Percentiles rank a stretch among this genome's conserved stretches.
Evolutionary conservation across 192 early-diverging fungal genomes (phyloP).

Genomic region (Coemansia sp.): DNA sequence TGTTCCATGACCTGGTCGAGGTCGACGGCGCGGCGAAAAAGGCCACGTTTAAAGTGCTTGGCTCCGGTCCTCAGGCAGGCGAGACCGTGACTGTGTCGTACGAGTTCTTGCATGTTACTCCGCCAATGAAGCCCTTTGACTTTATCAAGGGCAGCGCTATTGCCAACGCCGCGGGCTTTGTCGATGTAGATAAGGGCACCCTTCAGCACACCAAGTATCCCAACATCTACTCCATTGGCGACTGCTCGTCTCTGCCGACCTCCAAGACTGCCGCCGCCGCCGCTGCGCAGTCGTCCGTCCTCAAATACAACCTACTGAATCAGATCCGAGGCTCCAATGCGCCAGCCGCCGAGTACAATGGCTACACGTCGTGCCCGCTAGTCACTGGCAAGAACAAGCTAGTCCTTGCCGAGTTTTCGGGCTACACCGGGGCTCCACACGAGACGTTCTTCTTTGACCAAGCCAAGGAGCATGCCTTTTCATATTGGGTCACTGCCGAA

Average conservation of each 20-base stretch:
- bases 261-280: constrained; percentile 92
- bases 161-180: constrained; percentile 77
- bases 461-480: constrained; percentile 62
- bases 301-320: constrained; percentile 71
- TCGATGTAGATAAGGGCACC: constrained; percentile 77
- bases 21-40: constrained; percentile 62
- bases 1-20: constrained; percentile 67
- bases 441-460: constrained; percentile 88
- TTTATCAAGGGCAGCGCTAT: constrained; percentile 71
- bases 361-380: constrained; percentile 83
- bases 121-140: constrained; percentile 75
- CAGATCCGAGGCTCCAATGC: constrained; percentile 55
- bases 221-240: constrained; percentile 80
- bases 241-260: constrained; percentile 80
- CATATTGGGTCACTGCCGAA: constrained; percentile 74
- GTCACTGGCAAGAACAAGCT: constrained; percentile 77
- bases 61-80: constrained; percentile 38
- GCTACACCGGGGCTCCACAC: constrained; percentile 66
- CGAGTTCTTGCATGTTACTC: constrained; percentile 83
- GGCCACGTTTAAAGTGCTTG: constrained; percentile 68
- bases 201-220: constrained; percentile 74
- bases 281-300: constrained; percentile 70
- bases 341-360: constrained; percentile 65
- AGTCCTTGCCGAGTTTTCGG: constrained; percentile 85
- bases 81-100: constrained; percentile 65